Percentiles rank a stretch among this genome's conserved stretches.
phyloP scores from a whole-genome alignment of 2,329 filamentous ascomycete genomes.

The Juglanconis sp. region DNA sequence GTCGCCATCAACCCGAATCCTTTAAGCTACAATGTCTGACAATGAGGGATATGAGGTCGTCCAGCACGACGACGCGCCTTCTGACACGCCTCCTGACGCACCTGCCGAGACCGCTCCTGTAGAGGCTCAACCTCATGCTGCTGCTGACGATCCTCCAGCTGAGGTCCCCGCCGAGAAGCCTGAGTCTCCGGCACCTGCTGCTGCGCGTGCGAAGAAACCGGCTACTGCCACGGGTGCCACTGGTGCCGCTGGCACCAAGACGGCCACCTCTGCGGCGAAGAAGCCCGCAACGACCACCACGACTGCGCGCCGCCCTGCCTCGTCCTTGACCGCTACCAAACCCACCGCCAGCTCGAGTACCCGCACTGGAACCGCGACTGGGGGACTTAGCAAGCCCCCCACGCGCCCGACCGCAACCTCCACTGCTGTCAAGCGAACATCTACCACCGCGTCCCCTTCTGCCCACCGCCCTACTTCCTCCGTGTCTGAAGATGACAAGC shows the following conservation, averaged over 20 bases:
- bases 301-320: slow-evolving; percentile 24
- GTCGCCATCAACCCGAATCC: neutral
- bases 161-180: slow-evolving; percentile 7
- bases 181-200: neutral
- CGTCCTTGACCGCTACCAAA: slow-evolving; percentile 27
- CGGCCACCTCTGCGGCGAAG: slow-evolving; percentile 19
- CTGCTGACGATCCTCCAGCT: slow-evolving; percentile 16
- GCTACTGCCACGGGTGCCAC: neutral
- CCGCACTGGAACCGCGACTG: slow-evolving; percentile 25
- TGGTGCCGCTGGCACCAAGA: slow-evolving; percentile 9
- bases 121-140: slow-evolving; percentile 3
- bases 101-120: neutral
- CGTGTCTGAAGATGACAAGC: slow-evolving; percentile 36
- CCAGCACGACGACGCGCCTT: slow-evolving; percentile 25
- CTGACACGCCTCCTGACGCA: slow-evolving; percentile 3
- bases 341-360: slow-evolving; percentile 26
- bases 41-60: slow-evolving; percentile 29
- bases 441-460: slow-evolving; percentile 28
- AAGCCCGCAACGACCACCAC: slow-evolving; percentile 23
- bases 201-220: slow-evolving; percentile 13
- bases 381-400: slow-evolving; percentile 29
- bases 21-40: slow-evolving; percentile 30
- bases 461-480: slow-evolving; percentile 32
- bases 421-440: slow-evolving; percentile 28
- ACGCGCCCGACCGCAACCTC: slow-evolving; percentile 27